Evolutionary conservation across 306 rosid species (phyloP), one percentile per base, ranked within the genome.

Genomic region (Begonia fuchsioides): DNA sequence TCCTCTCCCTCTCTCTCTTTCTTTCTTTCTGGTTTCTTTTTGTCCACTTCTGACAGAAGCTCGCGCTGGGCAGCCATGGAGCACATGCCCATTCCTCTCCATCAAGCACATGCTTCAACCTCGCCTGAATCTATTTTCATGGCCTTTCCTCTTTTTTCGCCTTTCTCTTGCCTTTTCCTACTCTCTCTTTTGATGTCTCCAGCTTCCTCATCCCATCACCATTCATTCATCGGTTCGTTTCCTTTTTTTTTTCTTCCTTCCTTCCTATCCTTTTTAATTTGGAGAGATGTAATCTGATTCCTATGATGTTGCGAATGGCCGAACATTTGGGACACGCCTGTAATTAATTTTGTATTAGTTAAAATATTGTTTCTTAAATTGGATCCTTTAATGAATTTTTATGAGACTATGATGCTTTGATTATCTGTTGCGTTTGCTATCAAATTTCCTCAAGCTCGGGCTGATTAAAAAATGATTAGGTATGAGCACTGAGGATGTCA

Each of bases 401-500:
- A 26, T 26, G 35, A 6, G 35, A 26, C 7, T 26, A 26, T 5
- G 35, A 41, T 41, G n/a, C 12, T 11, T 41, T 41, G 14, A 41
- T 41, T 41, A n/a, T 41, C 12, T 2, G 14, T n/a, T 41, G 45
- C 12, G 39, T 17, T 11, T 40, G 47, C 18, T 17, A 47, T 38
- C n/a, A 35, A 47, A 35, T 17, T 12, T 10, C 17, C 38, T 73
- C 53, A 64, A 39, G 35, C 7, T 26, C 35, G 50, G 64, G 56
- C 52, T 58, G 59, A 57, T 56, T 62, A 60, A 49, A 60, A 49
- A 51, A 62, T 68, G 55, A 56, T 58, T 60, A 76, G 87, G 82
- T 52, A 71, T 53, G 56, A 79, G 57, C 52, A 68, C 60, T 18
- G 86, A 74, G 63, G 84, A 73, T 69, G 64, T 56, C 51, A 75